Percentiles rank a stretch among this genome's conserved stretches.
Conservation (phyloP, 805 yeast species). For the Yamadazyma insecticola region DNA sequence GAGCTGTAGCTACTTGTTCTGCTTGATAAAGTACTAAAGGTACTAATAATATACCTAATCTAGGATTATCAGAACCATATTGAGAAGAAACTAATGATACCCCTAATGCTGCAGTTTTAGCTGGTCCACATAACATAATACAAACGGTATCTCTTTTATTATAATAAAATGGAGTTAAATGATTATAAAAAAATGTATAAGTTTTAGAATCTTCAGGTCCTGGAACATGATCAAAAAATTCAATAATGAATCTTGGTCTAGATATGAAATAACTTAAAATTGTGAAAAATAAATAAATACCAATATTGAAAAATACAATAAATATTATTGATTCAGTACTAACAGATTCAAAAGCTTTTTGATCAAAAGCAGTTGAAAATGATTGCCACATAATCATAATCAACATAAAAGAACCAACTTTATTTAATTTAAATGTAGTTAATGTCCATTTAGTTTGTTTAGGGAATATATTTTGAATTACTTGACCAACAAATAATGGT, state of each 20-base stretch:
- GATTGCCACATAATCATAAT: slow-evolving; percentile 73
- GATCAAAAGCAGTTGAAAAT: slow-evolving; percentile 83
- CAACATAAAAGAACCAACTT: slow-evolving; percentile 78
- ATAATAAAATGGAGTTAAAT: slow-evolving; percentile 65
- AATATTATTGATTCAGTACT: slow-evolving; percentile 67
- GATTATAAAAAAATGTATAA: slow-evolving; percentile 42
- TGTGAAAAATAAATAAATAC: slow-evolving; percentile 75
- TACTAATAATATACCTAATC: slow-evolving; percentile 68
- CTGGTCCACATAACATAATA: slow-evolving; percentile 85
- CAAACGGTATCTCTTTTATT: slow-evolving; percentile 68
- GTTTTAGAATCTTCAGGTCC: slow-evolving; percentile 35
- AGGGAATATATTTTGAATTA: slow-evolving; percentile 66
- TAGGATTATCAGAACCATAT: slow-evolving; percentile 58
- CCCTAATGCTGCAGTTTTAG: slow-evolving; percentile 90
- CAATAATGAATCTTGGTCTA: slow-evolving; percentile 51
- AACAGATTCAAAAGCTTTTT: slow-evolving; percentile 69
- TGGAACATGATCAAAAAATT: slow-evolving; percentile 45
- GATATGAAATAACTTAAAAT: slow-evolving; percentile 53
- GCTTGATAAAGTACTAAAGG: slow-evolving; percentile 85
- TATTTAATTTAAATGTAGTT: slow-evolving; percentile 54
- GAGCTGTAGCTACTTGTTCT: slow-evolving; percentile 82
- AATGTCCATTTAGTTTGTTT: slow-evolving; percentile 58
- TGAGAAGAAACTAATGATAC: slow-evolving; percentile 79
- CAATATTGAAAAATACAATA: slow-evolving; percentile 78
- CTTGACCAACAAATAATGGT: slow-evolving; percentile 87